Percentiles rank a stretch among this genome's conserved stretches.
Evolutionary conservation across 1,139 yeast genomes (phyloP).

Genomic region (Candida dubliniensis): DNA sequence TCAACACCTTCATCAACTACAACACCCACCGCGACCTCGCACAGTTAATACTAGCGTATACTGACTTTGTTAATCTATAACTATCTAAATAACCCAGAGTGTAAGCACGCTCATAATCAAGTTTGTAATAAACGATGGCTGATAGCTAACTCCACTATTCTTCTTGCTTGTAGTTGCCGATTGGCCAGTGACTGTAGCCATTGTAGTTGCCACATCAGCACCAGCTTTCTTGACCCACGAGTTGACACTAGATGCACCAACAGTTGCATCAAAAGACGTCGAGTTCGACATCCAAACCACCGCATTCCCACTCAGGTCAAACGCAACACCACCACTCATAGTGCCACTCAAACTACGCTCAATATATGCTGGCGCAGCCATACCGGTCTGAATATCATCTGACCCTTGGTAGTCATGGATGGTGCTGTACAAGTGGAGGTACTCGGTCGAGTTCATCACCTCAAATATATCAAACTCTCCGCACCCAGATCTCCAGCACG

Average conservation of each 20-base stretch:
- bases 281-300: slow-evolving; percentile 61
- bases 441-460: slow-evolving; percentile 49
- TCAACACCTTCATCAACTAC: slow-evolving; percentile 7
- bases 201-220: slow-evolving; percentile 20
- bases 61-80: slow-evolving; percentile 6
- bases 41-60: slow-evolving; percentile 7
- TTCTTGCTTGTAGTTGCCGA: slow-evolving; percentile 20
- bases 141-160: slow-evolving; percentile 17
- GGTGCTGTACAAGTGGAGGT: slow-evolving; percentile 58
- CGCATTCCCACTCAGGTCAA: slow-evolving; percentile 59
- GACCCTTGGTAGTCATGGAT: slow-evolving; percentile 76
- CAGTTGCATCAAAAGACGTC: slow-evolving; percentile 45
- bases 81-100: slow-evolving; percentile 15
- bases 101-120: slow-evolving; percentile 18
- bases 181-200: slow-evolving; percentile 24
- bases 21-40: slow-evolving; percentile 10
- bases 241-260: slow-evolving; percentile 34
- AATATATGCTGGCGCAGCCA: slow-evolving; percentile 58
- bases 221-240: slow-evolving; percentile 25
- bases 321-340: slow-evolving; percentile 71
- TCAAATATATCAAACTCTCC: slow-evolving; percentile 96
- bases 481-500: slow-evolving; percentile 96
- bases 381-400: slow-evolving; percentile 56
- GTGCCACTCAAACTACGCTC: slow-evolving; percentile 48
- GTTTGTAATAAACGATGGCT: slow-evolving; percentile 18